A percentile compares a stretch with the other conserved stretches of the same genome.
Evolutionary conservation across 169 alveolate genomes (phyloP).

Genomic region (Plasmodium yoelii): DNA sequence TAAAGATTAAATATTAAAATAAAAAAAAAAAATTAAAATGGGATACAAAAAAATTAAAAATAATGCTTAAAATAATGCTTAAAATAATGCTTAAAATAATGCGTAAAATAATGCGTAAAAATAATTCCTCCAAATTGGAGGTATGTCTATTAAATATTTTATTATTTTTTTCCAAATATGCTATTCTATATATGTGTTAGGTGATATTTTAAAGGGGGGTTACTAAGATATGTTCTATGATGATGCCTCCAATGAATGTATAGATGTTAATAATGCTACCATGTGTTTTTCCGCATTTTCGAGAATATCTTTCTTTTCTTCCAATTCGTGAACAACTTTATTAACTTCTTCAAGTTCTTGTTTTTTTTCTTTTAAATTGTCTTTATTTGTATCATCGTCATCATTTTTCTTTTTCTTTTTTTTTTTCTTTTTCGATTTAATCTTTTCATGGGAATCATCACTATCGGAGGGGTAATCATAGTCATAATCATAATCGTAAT

Average conservation of each 20-base stretch:
- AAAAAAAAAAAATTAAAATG: too few relatives aligned
- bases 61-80: too few relatives aligned
- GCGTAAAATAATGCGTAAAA: neutral
- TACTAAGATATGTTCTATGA: neutral
- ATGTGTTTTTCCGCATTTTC: constrained; percentile 36
- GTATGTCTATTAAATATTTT: neutral
- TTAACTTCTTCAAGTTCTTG: constrained; percentile 32
- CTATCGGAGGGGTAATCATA: neutral
- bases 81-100: too few relatives aligned
- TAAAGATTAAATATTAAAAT: too few relatives aligned
- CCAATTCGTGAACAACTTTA: constrained; percentile 20
- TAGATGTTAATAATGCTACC: constrained; percentile 12
- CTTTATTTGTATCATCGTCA: neutral
- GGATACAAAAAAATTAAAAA: too few relatives aligned
- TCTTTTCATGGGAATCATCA: neutral
- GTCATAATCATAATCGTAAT: constrained; percentile 4
- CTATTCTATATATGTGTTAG: neutral
- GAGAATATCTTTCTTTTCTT: constrained; percentile 27
- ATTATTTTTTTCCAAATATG: neutral
- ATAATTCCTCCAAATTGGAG: too few relatives aligned
- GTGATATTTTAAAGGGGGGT: too few relatives aligned
- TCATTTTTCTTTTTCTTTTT: neutral
- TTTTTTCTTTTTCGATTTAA: constrained; percentile 4
- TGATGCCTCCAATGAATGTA: constrained; percentile 31
- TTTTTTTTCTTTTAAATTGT: constrained; percentile 14